Evolutionary conservation across 352 stramenopile genomes (phyloP).

Genomic region (Phytophthora podocarpi): DNA sequence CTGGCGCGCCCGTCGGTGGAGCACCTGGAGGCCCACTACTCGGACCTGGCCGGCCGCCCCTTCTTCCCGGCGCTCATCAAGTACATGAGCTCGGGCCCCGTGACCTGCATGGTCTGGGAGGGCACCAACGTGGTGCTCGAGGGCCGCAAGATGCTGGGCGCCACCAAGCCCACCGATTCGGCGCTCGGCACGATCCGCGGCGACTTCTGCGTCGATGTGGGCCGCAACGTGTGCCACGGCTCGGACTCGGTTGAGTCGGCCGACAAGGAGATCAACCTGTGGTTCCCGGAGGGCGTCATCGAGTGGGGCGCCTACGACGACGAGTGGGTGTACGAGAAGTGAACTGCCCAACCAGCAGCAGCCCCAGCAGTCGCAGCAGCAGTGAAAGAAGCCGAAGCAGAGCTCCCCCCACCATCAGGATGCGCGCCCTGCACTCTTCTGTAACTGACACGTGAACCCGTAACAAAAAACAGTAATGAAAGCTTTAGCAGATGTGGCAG

Average conservation of each 20-base stretch:
- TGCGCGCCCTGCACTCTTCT: slow-evolving; percentile 25
- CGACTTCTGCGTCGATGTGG: slow-evolving; percentile 92
- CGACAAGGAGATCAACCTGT: slow-evolving; percentile 97
- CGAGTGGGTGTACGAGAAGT: slow-evolving; percentile 97
- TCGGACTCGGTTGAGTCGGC: slow-evolving; percentile 97
- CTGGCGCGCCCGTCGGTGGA: slow-evolving; percentile 92
- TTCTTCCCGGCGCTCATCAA: slow-evolving; percentile 93
- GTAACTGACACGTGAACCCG: no score
- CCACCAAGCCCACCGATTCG: slow-evolving; percentile 93
- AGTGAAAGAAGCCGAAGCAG: slow-evolving; percentile 15
- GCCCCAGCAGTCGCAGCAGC: neutral
- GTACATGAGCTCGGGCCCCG: slow-evolving; percentile 93
- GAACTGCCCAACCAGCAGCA: slow-evolving; percentile 26
- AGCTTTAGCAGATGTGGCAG: neutral
- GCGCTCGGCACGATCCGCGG: slow-evolving; percentile 94
- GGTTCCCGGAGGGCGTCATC: slow-evolving; percentile 95
- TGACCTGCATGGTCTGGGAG: slow-evolving; percentile 96
- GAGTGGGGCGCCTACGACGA: slow-evolving; percentile 92
- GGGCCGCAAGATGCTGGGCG: slow-evolving; percentile 95
- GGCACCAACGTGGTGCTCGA: slow-evolving; percentile 94
- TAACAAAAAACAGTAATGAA: slow-evolving; percentile 17
- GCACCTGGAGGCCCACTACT: slow-evolving; percentile 94
- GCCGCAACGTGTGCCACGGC: slow-evolving; percentile 94
- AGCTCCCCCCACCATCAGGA: slow-evolving; percentile 8
- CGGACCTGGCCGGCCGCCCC: slow-evolving; percentile 89